Conservation (phyloP, 306 rosid species). For the Prunus mume region DNA sequence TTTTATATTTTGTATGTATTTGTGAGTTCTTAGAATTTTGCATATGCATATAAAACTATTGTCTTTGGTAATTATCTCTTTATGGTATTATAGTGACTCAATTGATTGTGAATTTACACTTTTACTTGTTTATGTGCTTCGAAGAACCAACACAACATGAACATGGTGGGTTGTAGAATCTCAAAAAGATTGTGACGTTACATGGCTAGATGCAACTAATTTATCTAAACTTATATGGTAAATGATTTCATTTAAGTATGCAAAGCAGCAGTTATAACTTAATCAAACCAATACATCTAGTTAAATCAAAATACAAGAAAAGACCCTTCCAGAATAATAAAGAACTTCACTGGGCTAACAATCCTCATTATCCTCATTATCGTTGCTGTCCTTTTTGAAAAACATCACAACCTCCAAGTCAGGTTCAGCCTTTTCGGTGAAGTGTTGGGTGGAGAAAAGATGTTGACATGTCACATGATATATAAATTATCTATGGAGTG, state of each 20-base stretch:
- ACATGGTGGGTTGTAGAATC: neutral
- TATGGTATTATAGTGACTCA: neutral
- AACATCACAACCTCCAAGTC: neutral
- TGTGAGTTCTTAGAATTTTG: neutral
- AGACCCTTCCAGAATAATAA: neutral
- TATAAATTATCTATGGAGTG: neutral
- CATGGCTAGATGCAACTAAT: neutral
- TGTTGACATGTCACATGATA: neutral
- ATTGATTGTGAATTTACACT: neutral
- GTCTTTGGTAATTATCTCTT: neutral
- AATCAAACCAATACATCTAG: neutral
- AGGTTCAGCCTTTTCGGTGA: neutral
- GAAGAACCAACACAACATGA: neutral
- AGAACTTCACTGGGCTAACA: neutral
- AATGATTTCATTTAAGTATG: neutral
- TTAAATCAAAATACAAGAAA: neutral
- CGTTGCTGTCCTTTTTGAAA: neutral
- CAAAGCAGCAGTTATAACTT: neutral
- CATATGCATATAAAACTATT: neutral
- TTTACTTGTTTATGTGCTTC: neutral
- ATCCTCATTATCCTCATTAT: neutral
- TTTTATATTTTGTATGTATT: neutral
- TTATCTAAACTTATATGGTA: neutral
- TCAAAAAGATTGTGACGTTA: neutral
- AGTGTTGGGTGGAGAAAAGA: neutral